Percentiles rank a stretch among this genome's conserved stretches.
Conservation (phyloP, 768 basidiomycete species). For the Polyporus arcularius region DNA sequence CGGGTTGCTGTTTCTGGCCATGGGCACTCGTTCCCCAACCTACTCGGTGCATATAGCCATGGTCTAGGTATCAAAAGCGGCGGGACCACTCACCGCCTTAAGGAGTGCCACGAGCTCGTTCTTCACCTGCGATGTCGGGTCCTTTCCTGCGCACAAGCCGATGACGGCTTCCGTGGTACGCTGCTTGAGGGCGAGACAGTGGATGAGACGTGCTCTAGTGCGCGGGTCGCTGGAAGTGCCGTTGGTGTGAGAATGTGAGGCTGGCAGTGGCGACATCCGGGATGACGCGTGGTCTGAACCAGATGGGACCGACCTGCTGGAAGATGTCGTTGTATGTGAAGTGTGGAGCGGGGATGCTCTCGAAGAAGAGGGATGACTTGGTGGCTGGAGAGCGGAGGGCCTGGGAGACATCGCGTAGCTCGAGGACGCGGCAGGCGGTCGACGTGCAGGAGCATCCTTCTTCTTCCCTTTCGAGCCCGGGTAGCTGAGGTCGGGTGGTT, state of each 20-base stretch:
- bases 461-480: conserved; percentile 37
- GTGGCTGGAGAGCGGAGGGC: background rate
- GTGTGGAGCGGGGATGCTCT: background rate
- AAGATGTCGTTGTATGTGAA: background rate
- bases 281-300: conserved; percentile 8
- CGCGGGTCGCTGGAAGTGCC: conserved; percentile 16
- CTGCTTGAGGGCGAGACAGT: conserved; percentile 52
- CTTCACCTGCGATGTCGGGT: conserved; percentile 34
- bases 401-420: background rate
- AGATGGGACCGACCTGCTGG: background rate
- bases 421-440: conserved; percentile 1
- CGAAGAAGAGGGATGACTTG: background rate
- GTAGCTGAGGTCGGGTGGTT: conserved; percentile 32
- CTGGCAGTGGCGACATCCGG: conserved; percentile 28
- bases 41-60: conserved; percentile 25
- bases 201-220: conserved; percentile 48
- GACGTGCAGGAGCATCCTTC: conserved; percentile 28
- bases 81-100: conserved; percentile 1
- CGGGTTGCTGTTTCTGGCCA: conserved; percentile 34
- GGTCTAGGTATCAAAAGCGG: background rate
- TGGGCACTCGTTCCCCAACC: conserved; percentile 50
- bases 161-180: conserved; percentile 41
- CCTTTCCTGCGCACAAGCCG: conserved; percentile 47
- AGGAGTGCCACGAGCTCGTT: conserved; percentile 7
- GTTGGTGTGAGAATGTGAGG: conserved; percentile 8